Percentiles rank a stretch among this genome's conserved stretches.
Evolutionary conservation across 2,329 filamentous ascomycete genomes (phyloP).

Genomic region (Trichoderma oligosporum): DNA sequence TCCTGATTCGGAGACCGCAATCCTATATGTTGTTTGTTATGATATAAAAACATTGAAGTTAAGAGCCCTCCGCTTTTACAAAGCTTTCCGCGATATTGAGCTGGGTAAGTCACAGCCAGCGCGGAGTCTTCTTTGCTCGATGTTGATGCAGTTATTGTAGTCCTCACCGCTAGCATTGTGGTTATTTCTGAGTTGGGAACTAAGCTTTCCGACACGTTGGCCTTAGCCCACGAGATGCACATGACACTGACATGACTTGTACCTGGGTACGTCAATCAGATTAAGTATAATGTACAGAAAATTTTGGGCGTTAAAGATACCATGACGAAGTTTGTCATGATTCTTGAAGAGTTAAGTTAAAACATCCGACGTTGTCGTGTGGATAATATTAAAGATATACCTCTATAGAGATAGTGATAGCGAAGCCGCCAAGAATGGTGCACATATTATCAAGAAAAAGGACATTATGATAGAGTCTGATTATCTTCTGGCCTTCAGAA

Average conservation of each 20-base stretch:
- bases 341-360: neutral
- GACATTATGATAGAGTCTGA: too few relatives aligned
- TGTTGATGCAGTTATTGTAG: slow-evolving; percentile 22
- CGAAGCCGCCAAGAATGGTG: neutral
- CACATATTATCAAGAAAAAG: too few relatives aligned
- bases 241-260: neutral
- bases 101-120: neutral
- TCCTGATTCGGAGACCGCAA: too few relatives aligned
- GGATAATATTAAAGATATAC: neutral
- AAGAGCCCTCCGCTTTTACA: too few relatives aligned
- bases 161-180: slow-evolving; percentile 20
- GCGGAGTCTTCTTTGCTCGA: slow-evolving; percentile 20
- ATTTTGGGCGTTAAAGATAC: neutral
- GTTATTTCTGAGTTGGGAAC: slow-evolving; percentile 22
- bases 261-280: neutral
- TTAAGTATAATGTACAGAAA: neutral
- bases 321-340: neutral
- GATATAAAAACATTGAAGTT: too few relatives aligned
- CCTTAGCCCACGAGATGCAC: neutral
- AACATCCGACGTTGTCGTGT: neutral
- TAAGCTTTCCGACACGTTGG: slow-evolving; percentile 12
- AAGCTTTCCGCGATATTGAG: slow-evolving; percentile 22
- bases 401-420: neutral
- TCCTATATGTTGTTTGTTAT: too few relatives aligned
- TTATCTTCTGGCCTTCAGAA: too few relatives aligned